Evolutionary conservation across 768 basidiomycete species (phyloP).

Genomic region (Tubosaeta sp.): DNA sequence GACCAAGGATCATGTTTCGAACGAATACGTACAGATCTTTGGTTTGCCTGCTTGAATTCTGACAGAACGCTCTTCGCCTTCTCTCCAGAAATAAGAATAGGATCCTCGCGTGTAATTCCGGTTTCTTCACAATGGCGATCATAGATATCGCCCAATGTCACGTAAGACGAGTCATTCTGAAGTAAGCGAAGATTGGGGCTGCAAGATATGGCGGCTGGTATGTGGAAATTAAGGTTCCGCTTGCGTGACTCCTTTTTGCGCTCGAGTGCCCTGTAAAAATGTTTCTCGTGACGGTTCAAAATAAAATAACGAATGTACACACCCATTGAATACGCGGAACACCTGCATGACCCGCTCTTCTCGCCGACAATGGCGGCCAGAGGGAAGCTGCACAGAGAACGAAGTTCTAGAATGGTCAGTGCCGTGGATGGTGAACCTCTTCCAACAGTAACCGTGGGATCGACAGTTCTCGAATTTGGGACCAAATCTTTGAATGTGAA

Average conservation of each 20-base stretch:
- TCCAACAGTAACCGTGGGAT: constrained; percentile 81
- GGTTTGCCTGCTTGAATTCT: constrained; percentile 48
- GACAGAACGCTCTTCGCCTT: constrained; percentile 69
- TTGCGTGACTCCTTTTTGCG: constrained; percentile 92
- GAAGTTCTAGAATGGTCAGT: constrained; percentile 85
- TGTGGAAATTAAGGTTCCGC: constrained; percentile 85
- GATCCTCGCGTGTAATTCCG: constrained; percentile 82
- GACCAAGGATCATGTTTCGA: not conserved
- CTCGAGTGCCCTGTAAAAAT: constrained; percentile 59
- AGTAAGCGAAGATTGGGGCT: constrained; percentile 80
- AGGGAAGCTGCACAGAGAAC: constrained; percentile 89
- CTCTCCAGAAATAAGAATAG: constrained; percentile 80
- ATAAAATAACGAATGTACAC: constrained; percentile 17
- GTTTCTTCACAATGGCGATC: constrained; percentile 79
- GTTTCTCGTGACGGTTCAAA: constrained; percentile 1
- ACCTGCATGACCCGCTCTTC: constrained; percentile 92
- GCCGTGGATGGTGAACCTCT: constrained; percentile 86
- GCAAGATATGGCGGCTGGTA: constrained; percentile 82
- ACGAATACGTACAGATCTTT: constrained; percentile 34
- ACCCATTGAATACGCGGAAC: constrained; percentile 94
- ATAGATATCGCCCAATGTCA: constrained; percentile 89
- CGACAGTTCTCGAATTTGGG: constrained; percentile 89
- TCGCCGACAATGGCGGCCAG: constrained; percentile 77
- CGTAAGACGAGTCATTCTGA: constrained; percentile 88
- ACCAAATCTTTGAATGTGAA: constrained; percentile 85